phyloP scores from a whole-genome alignment of 148 eudicot genomes.

The Gaultheria prostrata region DNA sequence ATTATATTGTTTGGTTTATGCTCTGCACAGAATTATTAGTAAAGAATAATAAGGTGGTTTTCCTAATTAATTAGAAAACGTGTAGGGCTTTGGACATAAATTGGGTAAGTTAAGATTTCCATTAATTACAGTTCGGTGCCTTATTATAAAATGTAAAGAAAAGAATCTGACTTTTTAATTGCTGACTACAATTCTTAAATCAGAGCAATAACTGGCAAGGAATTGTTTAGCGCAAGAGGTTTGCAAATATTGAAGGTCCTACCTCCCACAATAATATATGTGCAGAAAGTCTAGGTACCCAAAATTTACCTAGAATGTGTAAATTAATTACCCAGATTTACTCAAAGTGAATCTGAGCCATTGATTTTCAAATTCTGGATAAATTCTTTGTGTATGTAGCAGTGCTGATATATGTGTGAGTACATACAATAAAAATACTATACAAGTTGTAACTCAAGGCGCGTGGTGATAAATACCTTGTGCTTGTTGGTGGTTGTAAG shows the following conservation, averaged over 20 bases:
- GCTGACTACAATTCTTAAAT: background rate
- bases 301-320: too few species aligned
- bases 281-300: too few species aligned
- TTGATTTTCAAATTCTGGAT: too few species aligned
- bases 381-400: too few species aligned
- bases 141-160: background rate
- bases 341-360: too few species aligned
- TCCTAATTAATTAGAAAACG: background rate
- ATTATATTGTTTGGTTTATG: background rate
- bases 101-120: background rate
- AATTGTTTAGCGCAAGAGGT: background rate
- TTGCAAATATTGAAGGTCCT: background rate
- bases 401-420: too few species aligned
- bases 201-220: background rate
- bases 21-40: background rate
- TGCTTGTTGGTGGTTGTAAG: too few species aligned
- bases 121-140: background rate
- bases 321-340: too few species aligned
- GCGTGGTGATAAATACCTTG: too few species aligned
- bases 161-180: conserved; percentile 5
- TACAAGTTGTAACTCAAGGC: too few species aligned
- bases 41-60: background rate
- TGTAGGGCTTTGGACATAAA: background rate
- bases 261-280: background rate
- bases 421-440: too few species aligned